Base-by-base conservation (phyloP, 192 early-diverging fungal species). In the Tieghemiomyces parasiticus region DNA sequence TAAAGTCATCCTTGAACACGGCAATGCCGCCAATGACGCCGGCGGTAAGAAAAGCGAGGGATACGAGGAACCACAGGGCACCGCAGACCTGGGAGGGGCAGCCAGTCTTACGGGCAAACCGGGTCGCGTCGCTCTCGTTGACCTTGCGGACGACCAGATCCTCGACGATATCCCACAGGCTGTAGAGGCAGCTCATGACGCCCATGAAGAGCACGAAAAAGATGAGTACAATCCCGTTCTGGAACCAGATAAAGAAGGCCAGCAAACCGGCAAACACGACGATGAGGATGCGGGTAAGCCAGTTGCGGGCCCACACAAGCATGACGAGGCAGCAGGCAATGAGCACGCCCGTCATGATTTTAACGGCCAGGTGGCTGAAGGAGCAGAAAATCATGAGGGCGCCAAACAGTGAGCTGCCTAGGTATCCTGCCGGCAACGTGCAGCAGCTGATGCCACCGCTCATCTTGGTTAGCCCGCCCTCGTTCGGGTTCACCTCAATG, bases 181-280 rank as follows among this genome's bases (percentile, higher is more conserved):
- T 83, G 66, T 98, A 98, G 32, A 95, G 74, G 28, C 88, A 84
- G 2, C 81, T 86, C 95, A 98, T 98, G 19, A 90, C 86, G 33
- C 92, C 95, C 60, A 97, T 74, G 68, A 97, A 97, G 3, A 95
- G 74, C 13, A 95, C 88, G 65, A 95, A 89, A 63, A 95, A 97
- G 34, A 85, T 75, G 6, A 97, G 78, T 32, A 86, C 87, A 20
- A 68, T 67, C 0, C 83, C 86, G 28, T 78, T 71, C 1, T 84
- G 66, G 24, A 89, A 67, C 81, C 87, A 92, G 92, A 93, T 94
- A 24, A 95, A 67, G 20, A 87, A 74, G 6, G 79, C 82, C 54
- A 92, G 77, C 34, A 93, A 66, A 16, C 82, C 91, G 34, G 89
- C 82, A 67, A 93, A 92, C 6, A 91, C 67, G 19, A 95, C 61